Conservation (phyloP, 768 basidiomycete genomes). For the Rhodotorula taiwanensis region DNA sequence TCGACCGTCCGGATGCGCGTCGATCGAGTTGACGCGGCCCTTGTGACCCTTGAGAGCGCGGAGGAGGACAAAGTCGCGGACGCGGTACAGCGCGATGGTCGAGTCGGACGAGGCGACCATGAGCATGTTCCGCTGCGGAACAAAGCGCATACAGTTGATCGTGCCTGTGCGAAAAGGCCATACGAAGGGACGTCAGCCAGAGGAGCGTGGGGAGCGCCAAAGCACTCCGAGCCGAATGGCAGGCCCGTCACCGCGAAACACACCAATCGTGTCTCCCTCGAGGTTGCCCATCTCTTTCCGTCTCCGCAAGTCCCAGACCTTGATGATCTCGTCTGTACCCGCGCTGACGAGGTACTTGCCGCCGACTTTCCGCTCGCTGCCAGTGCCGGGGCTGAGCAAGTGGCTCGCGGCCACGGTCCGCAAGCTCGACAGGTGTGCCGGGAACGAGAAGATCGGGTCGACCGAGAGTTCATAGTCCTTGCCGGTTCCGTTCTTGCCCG, state of each 20-base stretch:
- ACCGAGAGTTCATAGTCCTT: constrained; percentile 48
- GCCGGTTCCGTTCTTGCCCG: constrained; percentile 23
- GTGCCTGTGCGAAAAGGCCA: constrained; percentile 18
- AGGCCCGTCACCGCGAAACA: constrained; percentile 33
- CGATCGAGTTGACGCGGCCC: constrained; percentile 79
- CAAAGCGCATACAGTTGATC: constrained; percentile 32
- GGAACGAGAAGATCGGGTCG: constrained; percentile 87
- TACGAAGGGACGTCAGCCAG: not conserved
- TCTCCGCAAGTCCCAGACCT: constrained; percentile 89
- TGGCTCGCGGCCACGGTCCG: constrained; percentile 75
- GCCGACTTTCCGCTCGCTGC: constrained; percentile 54
- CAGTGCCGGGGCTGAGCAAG: constrained; percentile 7
- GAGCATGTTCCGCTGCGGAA: constrained; percentile 76
- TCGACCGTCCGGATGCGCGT: constrained; percentile 87
- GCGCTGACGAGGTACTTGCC: constrained; percentile 96
- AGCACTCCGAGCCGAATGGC: not conserved
- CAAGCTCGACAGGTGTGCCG: constrained; percentile 88
- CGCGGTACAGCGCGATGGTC: constrained; percentile 78
- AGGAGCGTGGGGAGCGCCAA: not conserved
- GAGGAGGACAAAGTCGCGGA: constrained; percentile 87
- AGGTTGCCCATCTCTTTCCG: constrained; percentile 89
- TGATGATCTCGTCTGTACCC: constrained; percentile 90
- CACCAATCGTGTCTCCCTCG: constrained; percentile 83
- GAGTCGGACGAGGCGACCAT: constrained; percentile 90
- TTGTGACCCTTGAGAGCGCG: constrained; percentile 87